Evolutionary conservation across 192 early-diverging fungal genomes (phyloP), one percentile per base, ranked within the genome.

Genomic region (Geranomyces michiganensis): DNA sequence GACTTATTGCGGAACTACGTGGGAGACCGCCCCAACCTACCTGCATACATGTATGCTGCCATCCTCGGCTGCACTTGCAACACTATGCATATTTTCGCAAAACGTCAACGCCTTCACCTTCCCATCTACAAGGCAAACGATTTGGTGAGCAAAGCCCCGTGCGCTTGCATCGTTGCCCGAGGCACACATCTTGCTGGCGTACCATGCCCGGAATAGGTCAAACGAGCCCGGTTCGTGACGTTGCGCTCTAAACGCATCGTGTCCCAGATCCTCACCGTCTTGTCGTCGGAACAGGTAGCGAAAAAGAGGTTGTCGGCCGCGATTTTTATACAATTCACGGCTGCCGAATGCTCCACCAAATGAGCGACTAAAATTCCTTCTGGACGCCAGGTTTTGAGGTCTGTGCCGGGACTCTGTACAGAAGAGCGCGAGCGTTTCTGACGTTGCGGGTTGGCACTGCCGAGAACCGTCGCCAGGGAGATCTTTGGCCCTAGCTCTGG

Each of bases 1-100:
- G 10, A n/a, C 24, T 4, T n/a, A n/a, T n/a, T n/a, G n/a, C n/a
- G n/a, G n/a, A n/a, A n/a, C n/a, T n/a, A n/a, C n/a, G n/a, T n/a
- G n/a, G 21, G 0, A 22, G 51, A 10, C 43, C 22, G 2, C 5
- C 36, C 5, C 36, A 10, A 22, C 24, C 12, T 43, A 74, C 47
- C 92, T 79, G 61, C 90, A 85, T 44, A 96, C 73, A 66, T 94
- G 89, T 60, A 96, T 90, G 22, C 80, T 81, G 15, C 95, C 95
- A 69, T 92, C 92, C 67, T 92, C 90, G 0, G 92, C 91, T 13
- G 90, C 85, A 1, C 92, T 83, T 0, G 89, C 92, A 47, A 96
- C 78, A 70, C 89, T 91, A 74, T 95, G 89, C 2, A 88, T 88
- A 26, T 86, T 86, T 73, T 91, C 89, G 55, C 91, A 89, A 68